A percentile compares a stretch with the other conserved stretches of the same genome.
Conservation (phyloP, 2,329 filamentous ascomycete genomes). For the Exophiala aquamarina region DNA sequence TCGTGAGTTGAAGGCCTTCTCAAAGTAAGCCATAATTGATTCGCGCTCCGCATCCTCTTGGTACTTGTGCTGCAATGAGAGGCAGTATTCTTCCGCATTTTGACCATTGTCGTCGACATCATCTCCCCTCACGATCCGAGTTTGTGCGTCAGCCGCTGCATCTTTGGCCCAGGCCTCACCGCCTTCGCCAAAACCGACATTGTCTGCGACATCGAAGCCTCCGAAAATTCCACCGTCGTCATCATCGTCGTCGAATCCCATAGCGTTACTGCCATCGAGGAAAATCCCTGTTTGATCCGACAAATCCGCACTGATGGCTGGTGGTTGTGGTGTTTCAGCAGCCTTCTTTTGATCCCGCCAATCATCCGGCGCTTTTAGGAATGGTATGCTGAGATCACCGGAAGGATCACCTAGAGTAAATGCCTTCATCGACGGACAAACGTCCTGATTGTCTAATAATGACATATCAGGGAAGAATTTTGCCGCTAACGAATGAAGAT, state of each 20-base stretch:
- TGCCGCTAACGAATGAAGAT: slow-evolving; percentile 70
- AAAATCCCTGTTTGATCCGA: slow-evolving; percentile 75
- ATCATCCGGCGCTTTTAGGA: slow-evolving; percentile 84
- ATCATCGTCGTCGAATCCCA: slow-evolving; percentile 80
- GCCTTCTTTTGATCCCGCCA: slow-evolving; percentile 70
- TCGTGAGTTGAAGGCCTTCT: slow-evolving; percentile 73
- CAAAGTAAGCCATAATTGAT: slow-evolving; percentile 96
- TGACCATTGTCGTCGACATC: slow-evolving; percentile 54
- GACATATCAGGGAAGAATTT: slow-evolving; percentile 84
- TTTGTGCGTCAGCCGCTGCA: slow-evolving; percentile 81
- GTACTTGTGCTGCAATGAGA: slow-evolving; percentile 73
- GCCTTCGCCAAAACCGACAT: slow-evolving; percentile 89
- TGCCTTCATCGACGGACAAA: slow-evolving; percentile 91
- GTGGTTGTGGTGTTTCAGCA: slow-evolving; percentile 15
- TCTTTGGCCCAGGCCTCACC: slow-evolving; percentile 94
- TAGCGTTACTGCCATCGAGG: slow-evolving; percentile 81
- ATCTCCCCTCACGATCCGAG: slow-evolving; percentile 65
- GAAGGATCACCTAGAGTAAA: slow-evolving; percentile 88
- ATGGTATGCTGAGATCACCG: slow-evolving; percentile 83
- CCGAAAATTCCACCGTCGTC: slow-evolving; percentile 69
- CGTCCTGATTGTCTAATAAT: slow-evolving; percentile 77
- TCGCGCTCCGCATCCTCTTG: slow-evolving; percentile 69
- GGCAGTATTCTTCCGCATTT: slow-evolving; percentile 70
- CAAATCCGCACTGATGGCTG: slow-evolving; percentile 32
- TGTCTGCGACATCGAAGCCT: slow-evolving; percentile 57